Conservation (phyloP, 176 grass and related monocot species). For the maize (Zea mays) region Zm-B73-REFERENCE-NAM-5.0 NC_050099.1:239228501-239229000, state of each 20-base stretch:
- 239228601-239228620: constrained; percentile 42
- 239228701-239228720: background rate
- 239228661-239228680: background rate
- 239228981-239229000: constrained; percentile 20
- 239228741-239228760: background rate
- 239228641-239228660: background rate
- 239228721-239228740: constrained; percentile 8
- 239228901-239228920: constrained; percentile 47
- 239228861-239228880: constrained; percentile 35
- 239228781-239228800: constrained; percentile 24
- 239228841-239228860: constrained; percentile 38
- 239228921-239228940: constrained; percentile 44
- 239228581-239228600: background rate
- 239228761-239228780: background rate
- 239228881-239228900: constrained; percentile 49
- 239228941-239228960: constrained; percentile 26
- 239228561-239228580: constrained; percentile 32
- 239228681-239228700: constrained; percentile 2
- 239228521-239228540: background rate
- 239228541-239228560: background rate
- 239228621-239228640: constrained; percentile 6
- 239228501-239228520: background rate
- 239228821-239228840: background rate
- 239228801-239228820: background rate
- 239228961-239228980: background rate